Evolutionary conservation across 176 grass and related monocot species (phyloP).

Genomic region (Musa troglodytarum): DNA sequence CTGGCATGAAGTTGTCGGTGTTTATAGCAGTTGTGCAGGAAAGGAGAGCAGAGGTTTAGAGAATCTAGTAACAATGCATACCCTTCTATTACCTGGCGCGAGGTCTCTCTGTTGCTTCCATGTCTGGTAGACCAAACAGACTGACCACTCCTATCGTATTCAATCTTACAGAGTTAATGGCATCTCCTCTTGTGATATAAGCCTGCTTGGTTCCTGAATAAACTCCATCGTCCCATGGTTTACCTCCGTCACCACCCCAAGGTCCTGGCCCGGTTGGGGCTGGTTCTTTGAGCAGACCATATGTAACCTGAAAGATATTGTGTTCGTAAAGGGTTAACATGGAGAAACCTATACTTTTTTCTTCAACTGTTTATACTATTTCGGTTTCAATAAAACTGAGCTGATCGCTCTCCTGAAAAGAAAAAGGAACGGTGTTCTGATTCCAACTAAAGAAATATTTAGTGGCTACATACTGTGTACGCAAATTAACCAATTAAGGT

Average conservation of each 20-base stretch:
- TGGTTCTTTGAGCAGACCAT: conserved; percentile 71
- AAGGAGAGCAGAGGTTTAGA: not conserved
- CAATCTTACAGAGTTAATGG: conserved; percentile 73
- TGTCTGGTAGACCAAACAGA: conserved; percentile 80
- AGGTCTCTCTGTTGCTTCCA: conserved; percentile 48
- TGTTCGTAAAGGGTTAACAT: not conserved
- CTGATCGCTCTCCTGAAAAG: too few relatives aligned
- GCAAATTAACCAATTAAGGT: too few relatives aligned
- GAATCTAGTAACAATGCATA: not conserved
- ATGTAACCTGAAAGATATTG: conserved; percentile 32
- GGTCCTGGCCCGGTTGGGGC: conserved; percentile 64
- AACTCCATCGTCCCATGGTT: conserved; percentile 77
- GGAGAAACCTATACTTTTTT: not conserved
- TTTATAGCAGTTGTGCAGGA: not conserved
- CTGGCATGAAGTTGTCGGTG: too few relatives aligned
- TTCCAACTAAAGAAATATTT: too few relatives aligned
- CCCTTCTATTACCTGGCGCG: conserved; percentile 47
- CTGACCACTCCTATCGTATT: conserved; percentile 82
- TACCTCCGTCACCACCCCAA: conserved; percentile 84
- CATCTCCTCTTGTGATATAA: conserved; percentile 49
- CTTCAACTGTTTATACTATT: too few relatives aligned
- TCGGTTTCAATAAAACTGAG: too few relatives aligned
- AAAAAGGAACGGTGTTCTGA: not conserved
- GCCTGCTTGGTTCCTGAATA: conserved; percentile 79
- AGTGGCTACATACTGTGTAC: too few relatives aligned